Percentiles rank a stretch among this genome's conserved stretches.
Evolutionary conservation across 805 yeast genomes (phyloP).

Genomic region (Saccharomycopsis schoenii): DNA sequence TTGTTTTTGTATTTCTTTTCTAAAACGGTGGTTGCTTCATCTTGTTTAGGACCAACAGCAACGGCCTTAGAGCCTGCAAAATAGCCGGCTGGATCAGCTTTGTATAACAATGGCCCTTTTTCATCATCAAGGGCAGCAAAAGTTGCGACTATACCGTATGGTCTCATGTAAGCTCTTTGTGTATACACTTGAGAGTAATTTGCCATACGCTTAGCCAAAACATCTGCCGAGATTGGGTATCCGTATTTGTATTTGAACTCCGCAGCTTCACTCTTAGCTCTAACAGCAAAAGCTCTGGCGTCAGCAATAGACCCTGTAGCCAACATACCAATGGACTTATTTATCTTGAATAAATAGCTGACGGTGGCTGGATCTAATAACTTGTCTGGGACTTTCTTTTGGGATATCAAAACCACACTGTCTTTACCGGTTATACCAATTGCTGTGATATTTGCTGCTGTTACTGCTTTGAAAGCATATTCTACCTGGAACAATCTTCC

Average conservation of each 20-base stretch:
- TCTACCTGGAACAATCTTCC: constrained; percentile 97
- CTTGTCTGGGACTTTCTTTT: constrained; percentile 94
- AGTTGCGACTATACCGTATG: constrained; percentile 88
- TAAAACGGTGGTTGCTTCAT: constrained; percentile 80
- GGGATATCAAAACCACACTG: constrained; percentile 80
- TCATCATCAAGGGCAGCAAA: constrained; percentile 84
- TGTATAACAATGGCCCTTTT: constrained; percentile 79
- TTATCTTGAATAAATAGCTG: constrained; percentile 73
- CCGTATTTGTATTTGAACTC: constrained; percentile 93
- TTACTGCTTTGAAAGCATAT: constrained; percentile 95
- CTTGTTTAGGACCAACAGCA: constrained; percentile 95
- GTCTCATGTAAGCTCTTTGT: constrained; percentile 98
- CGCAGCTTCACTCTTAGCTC: constrained; percentile 93
- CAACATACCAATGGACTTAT: constrained; percentile 76
- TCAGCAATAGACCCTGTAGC: constrained; percentile 96
- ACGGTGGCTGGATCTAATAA: constrained; percentile 81
- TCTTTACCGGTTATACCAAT: constrained; percentile 81
- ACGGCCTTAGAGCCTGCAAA: constrained; percentile 85
- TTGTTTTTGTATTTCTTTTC: constrained; percentile 83
- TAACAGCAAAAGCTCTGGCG: constrained; percentile 78
- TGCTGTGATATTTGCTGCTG: constrained; percentile 83
- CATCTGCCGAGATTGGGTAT: constrained; percentile 93
- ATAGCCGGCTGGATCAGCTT: constrained; percentile 97
- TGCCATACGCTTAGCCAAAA: constrained; percentile 89
- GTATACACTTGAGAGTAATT: constrained; percentile 92